Evolutionary conservation across 116 monocot genomes (phyloP).

Genomic region (Iris pallida): DNA sequence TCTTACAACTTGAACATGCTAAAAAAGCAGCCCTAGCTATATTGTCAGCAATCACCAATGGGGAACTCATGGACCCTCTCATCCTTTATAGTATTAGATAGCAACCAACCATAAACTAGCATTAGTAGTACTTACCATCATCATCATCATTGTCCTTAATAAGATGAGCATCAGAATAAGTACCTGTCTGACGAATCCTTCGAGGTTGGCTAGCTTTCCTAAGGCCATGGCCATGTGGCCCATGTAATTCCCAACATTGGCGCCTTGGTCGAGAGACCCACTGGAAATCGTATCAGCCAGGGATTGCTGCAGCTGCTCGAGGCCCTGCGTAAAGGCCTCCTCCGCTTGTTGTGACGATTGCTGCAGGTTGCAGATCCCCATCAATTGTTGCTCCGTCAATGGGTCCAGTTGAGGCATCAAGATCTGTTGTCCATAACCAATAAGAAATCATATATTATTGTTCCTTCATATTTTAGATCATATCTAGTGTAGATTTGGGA

Average conservation of each 20-base stretch:
- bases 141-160: background rate
- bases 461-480: background rate
- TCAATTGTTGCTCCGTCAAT: conserved; percentile 79
- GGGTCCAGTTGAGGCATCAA: conserved; percentile 79
- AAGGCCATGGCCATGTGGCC: conserved; percentile 79
- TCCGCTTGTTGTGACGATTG: conserved; percentile 90
- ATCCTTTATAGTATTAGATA: background rate
- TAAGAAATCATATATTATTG: too few species aligned
- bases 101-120: conserved; percentile 5
- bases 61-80: too few species aligned
- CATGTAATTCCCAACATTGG: conserved; percentile 63
- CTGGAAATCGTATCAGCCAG: conserved; percentile 62
- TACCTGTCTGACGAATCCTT: conserved; percentile 82
- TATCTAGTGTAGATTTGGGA: too few species aligned
- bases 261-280: conserved; percentile 42
- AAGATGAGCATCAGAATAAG: background rate
- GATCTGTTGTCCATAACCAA: too few species aligned
- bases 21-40: too few species aligned
- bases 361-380: conserved; percentile 73
- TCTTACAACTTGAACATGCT: too few species aligned
- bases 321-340: conserved; percentile 84
- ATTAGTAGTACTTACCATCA: background rate
- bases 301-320: conserved; percentile 83
- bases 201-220: conserved; percentile 64
- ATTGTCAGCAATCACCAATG: too few species aligned